Evolutionary conservation across 768 basidiomycete species (phyloP), one percentile per base, ranked within the genome.

Genomic region (Podaxis mareebaensis): DNA sequence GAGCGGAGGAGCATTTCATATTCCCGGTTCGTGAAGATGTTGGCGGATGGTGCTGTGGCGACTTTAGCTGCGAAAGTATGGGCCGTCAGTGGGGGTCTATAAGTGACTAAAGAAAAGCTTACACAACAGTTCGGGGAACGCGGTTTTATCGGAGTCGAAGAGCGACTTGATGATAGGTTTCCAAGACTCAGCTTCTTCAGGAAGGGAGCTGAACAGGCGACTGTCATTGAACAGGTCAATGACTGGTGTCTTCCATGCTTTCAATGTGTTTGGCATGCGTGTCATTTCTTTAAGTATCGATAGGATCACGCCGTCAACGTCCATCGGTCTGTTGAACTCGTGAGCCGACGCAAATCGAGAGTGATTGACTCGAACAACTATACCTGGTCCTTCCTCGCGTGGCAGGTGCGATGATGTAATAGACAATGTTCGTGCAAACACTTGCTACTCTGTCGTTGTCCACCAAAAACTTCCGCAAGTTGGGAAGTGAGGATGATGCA

Each of bases 1-100:
- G 95, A 94, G 26, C 94, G 86, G 28, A 90, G 77, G 0, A 94
- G 77, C 85, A 92, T 96, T 76, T 99, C 97, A 60, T 95, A 92
- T 72, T 99, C 97, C 52, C 91, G 81, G 70, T 95, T 99, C 33
- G 94, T 90, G 75, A 99, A 99, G 60, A 99, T 97, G 69, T 97
- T 99, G 20, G 94, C 89, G 0, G 96, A 96, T 1, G 97, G 90
- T 0, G 89, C 86, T 2, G 92, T 87, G 1, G 92, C 88, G 58
- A 96, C 86, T 77, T 85, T 86, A 72, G 88, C 96, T 83, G 26
- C 71, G 70, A 42, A 51, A 49, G 20, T 48, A 24, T 1, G 40
- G 28, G 17, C 52, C 11, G 65, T 56, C 52, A 56, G 56, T 74
- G 73, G 68, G 73, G 75, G 11, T 39, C 39, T 38, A 64, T 76